Evolutionary conservation across 2,329 filamentous ascomycete species (phyloP).

Genomic region (Sporothrix humicola): DNA sequence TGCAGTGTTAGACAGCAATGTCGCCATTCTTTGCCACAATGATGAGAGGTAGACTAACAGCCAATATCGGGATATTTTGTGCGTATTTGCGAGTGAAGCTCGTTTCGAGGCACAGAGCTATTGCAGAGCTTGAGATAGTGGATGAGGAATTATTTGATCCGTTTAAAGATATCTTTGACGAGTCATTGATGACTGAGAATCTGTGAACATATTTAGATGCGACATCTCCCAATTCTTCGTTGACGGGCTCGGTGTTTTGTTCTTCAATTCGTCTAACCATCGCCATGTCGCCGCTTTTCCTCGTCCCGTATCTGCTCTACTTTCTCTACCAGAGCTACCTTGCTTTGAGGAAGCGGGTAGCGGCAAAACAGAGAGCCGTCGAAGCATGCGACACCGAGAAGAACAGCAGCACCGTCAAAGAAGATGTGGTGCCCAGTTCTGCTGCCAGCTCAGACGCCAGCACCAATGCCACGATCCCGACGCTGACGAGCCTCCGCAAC

Average conservation of each 20-base stretch:
- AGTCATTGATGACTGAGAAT: too few relatives aligned
- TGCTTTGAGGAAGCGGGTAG: neutral
- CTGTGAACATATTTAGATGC: neutral
- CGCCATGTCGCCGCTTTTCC: conserved; percentile 26
- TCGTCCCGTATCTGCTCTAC: conserved; percentile 20
- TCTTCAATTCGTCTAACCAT: too few relatives aligned
- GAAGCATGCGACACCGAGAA: neutral
- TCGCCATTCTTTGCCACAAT: conserved; percentile 21
- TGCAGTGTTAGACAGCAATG: conserved; percentile 17
- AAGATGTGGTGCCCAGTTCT: too few relatives aligned
- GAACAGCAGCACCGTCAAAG: too few relatives aligned
- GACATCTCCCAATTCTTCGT: neutral
- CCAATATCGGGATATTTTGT: neutral
- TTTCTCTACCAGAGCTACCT: conserved; percentile 23
- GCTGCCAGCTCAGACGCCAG: too few relatives aligned
- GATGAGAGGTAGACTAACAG: neutral
- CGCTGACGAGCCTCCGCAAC: neutral
- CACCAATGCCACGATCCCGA: neutral
- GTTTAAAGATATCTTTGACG: neutral
- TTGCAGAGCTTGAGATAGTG: neutral
- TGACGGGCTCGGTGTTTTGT: too few relatives aligned
- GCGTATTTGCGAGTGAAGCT: neutral
- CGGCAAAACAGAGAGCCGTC: neutral
- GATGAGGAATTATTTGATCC: conserved; percentile 3
- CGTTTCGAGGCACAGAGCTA: neutral